Evolutionary conservation across 1,284 basidiomycete species (phyloP).

Genomic region (Marasmius fiardii): DNA sequence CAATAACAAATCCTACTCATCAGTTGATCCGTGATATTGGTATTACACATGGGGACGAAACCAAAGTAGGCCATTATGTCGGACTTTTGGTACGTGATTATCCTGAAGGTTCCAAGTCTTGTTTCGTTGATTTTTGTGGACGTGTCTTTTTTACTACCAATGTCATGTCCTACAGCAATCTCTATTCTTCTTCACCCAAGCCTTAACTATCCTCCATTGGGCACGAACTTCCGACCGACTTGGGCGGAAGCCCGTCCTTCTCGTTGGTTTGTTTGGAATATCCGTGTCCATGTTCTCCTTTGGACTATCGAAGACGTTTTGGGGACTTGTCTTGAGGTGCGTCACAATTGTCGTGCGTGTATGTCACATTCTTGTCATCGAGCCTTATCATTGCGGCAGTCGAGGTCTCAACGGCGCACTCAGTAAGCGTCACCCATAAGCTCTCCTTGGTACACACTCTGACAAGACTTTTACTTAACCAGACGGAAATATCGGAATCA

Average conservation of each 20-base stretch:
- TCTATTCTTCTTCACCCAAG: slow-evolving; percentile 68
- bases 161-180: too few species aligned
- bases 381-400: too few species aligned
- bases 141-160: too few species aligned
- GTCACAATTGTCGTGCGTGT: slow-evolving; percentile 13
- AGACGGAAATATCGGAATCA: slow-evolving; percentile 68
- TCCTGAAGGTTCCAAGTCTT: neutral
- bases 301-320: slow-evolving; percentile 67
- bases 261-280: slow-evolving; percentile 62
- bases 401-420: slow-evolving; percentile 50
- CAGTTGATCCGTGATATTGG: slow-evolving; percentile 34
- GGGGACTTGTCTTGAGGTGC: slow-evolving; percentile 60
- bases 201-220: slow-evolving; percentile 70
- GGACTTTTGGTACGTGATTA: slow-evolving; percentile 52
- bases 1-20: neutral
- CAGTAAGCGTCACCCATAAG: slow-evolving; percentile 31
- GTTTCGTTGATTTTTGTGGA: too few species aligned
- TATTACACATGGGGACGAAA: slow-evolving; percentile 1
- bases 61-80: slow-evolving; percentile 19
- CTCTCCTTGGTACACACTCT: slow-evolving; percentile 1
- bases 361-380: neutral
- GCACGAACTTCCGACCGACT: slow-evolving; percentile 67
- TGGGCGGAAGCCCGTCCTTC: slow-evolving; percentile 70
- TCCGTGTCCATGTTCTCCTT: slow-evolving; percentile 70
- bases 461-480: slow-evolving; percentile 1